Evolutionary conservation across 2,329 filamentous ascomycete species (phyloP).

Genomic region (Epichloe gansuensis): DNA sequence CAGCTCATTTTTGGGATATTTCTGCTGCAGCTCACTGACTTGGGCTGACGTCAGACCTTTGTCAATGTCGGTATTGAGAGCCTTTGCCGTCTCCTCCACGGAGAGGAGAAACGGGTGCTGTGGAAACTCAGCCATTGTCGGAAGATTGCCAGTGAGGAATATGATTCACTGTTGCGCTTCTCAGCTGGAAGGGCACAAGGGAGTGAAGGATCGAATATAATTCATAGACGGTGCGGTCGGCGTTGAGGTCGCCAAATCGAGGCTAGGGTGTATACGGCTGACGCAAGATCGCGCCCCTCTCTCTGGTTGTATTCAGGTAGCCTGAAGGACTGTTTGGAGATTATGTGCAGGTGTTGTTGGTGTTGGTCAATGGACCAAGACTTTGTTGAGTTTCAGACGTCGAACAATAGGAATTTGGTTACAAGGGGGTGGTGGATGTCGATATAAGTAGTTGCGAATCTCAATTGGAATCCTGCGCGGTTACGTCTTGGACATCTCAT

Average conservation of each 20-base stretch:
- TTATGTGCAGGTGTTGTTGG: too few relatives aligned
- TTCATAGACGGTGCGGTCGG: conserved; percentile 11
- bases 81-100: conserved; percentile 47
- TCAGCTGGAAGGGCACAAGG: conserved; percentile 8
- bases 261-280: too few relatives aligned
- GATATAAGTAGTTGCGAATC: conserved; percentile 3
- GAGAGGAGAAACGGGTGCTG: conserved; percentile 49
- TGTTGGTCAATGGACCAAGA: too few relatives aligned
- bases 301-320: too few relatives aligned
- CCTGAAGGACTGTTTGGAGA: too few relatives aligned
- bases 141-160: conserved; percentile 5
- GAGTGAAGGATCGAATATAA: conserved; percentile 5
- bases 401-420: not conserved
- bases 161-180: conserved; percentile 1
- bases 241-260: too few relatives aligned
- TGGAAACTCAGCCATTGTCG: conserved; percentile 29
- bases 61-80: conserved; percentile 51
- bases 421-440: not conserved
- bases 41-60: conserved; percentile 50
- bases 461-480: not conserved
- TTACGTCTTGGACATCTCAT: not conserved
- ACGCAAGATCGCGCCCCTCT: too few relatives aligned
- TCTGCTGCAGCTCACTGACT: conserved; percentile 43
- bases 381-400: not conserved
- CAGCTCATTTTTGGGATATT: conserved; percentile 57